phyloP scores from a whole-genome alignment of 208 protist species.

The Spongospora subterranea region DNA sequence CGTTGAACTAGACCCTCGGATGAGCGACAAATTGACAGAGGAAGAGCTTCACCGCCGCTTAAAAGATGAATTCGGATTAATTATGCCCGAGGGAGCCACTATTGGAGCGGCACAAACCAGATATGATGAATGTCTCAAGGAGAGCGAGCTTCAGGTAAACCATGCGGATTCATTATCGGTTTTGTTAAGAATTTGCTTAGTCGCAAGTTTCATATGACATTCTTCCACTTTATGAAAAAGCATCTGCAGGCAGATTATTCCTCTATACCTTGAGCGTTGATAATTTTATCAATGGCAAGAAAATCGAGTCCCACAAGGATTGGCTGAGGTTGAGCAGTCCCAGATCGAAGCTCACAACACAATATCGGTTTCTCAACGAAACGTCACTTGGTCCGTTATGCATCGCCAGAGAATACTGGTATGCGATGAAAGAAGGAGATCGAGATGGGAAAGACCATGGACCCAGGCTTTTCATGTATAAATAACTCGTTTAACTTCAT shows the following conservation, averaged over 20 bases:
- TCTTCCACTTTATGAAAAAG: conserved; percentile 35
- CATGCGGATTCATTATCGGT: background rate
- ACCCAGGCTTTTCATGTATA: conserved; percentile 23
- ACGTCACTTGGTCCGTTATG: background rate
- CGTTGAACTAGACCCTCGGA: conserved; percentile 50
- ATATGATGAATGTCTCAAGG: conserved; percentile 19
- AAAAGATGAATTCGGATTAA: background rate
- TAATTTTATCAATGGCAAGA: background rate
- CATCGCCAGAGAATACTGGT: conserved; percentile 44
- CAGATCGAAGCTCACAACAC: background rate
- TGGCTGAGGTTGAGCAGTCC: background rate
- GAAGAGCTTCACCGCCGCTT: background rate
- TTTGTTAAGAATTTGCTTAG: background rate
- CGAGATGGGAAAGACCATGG: background rate
- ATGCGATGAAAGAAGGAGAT: conserved; percentile 7
- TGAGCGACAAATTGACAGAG: background rate
- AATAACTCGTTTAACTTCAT: background rate
- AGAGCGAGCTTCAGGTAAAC: background rate
- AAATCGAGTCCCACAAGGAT: background rate
- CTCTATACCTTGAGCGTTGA: background rate
- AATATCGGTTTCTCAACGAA: background rate
- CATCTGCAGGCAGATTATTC: background rate
- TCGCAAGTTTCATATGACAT: background rate
- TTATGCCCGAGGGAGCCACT: background rate
- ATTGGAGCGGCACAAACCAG: background rate